These are phyloP conservation scores for Nicotiana obtusifolia DNA, from an alignment of 257 asterid species.

Conservation along the genomic window DNA sequence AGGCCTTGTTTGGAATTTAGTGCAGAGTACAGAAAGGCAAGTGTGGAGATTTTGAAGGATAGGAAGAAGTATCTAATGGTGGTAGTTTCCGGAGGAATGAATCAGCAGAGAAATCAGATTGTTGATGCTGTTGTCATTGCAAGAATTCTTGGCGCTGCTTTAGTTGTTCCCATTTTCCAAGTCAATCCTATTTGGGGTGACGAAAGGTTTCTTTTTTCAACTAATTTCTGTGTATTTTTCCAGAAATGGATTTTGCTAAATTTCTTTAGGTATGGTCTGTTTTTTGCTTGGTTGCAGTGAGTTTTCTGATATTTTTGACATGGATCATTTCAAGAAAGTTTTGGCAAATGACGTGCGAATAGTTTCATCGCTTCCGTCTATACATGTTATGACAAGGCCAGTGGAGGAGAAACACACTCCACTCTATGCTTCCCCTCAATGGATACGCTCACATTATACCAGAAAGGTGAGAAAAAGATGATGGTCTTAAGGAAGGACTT, in stretches of 20 bases:
- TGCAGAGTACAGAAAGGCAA: conserved; percentile 32
- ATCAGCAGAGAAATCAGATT: conserved; percentile 96
- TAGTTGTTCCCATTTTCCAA: conserved; percentile 87
- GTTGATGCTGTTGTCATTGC: conserved; percentile 88
- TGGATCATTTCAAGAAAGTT: conserved; percentile 76
- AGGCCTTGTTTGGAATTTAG: conserved; percentile 78
- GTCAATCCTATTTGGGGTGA: conserved; percentile 96
- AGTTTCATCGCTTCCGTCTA: conserved; percentile 83
- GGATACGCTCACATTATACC: conserved; percentile 67
- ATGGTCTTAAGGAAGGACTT: background rate
- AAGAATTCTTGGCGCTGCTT: conserved; percentile 34
- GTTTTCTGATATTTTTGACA: conserved; percentile 79
- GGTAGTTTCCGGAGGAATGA: conserved; percentile 89
- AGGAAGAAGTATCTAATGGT: conserved; percentile 65
- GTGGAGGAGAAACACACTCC: conserved; percentile 79
- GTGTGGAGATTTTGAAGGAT: conserved; percentile 44
- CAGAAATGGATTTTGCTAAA: background rate
- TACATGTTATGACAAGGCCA: conserved; percentile 76
- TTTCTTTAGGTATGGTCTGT: background rate
- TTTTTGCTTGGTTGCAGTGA: conserved; percentile 52
- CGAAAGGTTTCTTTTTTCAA: conserved; percentile 58
- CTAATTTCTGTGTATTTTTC: background rate
- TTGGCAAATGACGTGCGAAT: conserved; percentile 71
- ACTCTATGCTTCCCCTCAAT: conserved; percentile 58
- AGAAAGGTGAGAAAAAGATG: conserved; percentile 32